Evolutionary conservation across 345 rosid genomes (phyloP).

Genomic region (Aegle marmelos): DNA sequence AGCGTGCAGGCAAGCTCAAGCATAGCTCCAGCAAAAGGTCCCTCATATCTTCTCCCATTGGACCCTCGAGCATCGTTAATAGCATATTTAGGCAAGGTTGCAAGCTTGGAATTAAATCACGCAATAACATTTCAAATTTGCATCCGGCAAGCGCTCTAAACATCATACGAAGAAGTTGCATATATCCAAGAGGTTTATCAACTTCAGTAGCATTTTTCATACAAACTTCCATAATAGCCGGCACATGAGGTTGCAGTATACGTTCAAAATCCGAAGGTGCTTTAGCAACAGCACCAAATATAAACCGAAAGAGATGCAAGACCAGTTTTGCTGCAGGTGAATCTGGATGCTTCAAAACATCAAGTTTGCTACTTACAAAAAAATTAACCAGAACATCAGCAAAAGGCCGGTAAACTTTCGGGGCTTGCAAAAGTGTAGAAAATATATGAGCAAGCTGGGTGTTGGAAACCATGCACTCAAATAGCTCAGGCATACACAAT

Average conservation of each 20-base stretch:
- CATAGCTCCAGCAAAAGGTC: conserved; percentile 93
- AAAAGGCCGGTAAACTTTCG: conserved; percentile 82
- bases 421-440: conserved; percentile 78
- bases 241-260: conserved; percentile 92
- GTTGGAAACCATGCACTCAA: conserved; percentile 92
- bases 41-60: conserved; percentile 92
- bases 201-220: conserved; percentile 94
- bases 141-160: conserved; percentile 89
- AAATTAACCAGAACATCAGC: conserved; percentile 91
- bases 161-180: conserved; percentile 92
- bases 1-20: conserved; percentile 92
- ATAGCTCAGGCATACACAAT: conserved; percentile 95
- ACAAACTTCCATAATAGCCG: conserved; percentile 93
- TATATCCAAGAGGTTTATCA: conserved; percentile 88
- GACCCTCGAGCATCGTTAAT: conserved; percentile 92
- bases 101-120: conserved; percentile 83
- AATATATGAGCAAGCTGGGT: conserved; percentile 88
- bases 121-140: conserved; percentile 84
- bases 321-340: conserved; percentile 81
- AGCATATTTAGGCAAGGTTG: conserved; percentile 94
- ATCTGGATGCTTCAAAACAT: conserved; percentile 83
- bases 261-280: conserved; percentile 95
- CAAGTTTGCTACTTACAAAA: conserved; percentile 88
- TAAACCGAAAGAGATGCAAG: conserved; percentile 87
- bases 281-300: conserved; percentile 90